These are phyloP conservation scores for Lonicera japonica DNA, from an alignment of 129 eudicot species.

Conservation along the genomic window DNA sequence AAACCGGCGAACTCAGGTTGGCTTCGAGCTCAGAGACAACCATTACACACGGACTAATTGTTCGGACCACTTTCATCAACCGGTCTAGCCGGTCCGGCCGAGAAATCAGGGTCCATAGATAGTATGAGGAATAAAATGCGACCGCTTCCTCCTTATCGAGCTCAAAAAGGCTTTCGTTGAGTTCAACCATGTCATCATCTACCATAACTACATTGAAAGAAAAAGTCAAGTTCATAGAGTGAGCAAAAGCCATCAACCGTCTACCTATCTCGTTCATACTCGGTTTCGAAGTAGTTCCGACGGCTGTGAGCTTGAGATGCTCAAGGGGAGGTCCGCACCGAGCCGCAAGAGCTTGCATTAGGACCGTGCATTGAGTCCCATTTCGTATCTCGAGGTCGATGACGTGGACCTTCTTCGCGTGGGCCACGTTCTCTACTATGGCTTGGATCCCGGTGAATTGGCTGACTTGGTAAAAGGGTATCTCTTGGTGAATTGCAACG, in stretches of 20 bases:
- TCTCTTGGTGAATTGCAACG: slow-evolving; percentile 18
- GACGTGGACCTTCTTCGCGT: slow-evolving; percentile 27
- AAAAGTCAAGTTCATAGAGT: slow-evolving; percentile 28
- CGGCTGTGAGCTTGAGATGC: slow-evolving; percentile 34
- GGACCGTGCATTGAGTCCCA: slow-evolving; percentile 26
- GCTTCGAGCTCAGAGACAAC: slow-evolving; percentile 44
- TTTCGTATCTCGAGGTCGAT: slow-evolving; percentile 31
- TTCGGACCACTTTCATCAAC: slow-evolving; percentile 33
- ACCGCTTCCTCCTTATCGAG: slow-evolving; percentile 33
- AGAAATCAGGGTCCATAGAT: slow-evolving; percentile 20
- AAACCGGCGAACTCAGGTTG: slow-evolving; percentile 31
- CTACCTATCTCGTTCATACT: slow-evolving; percentile 32
- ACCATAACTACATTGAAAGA: slow-evolving; percentile 41
- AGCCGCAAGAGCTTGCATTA: slow-evolving; percentile 40
- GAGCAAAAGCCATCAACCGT: slow-evolving; percentile 29
- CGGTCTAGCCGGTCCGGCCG: slow-evolving; percentile 30
- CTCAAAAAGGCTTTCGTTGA: slow-evolving; percentile 22
- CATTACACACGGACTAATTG: slow-evolving; percentile 33
- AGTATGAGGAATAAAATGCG: slow-evolving; percentile 25
- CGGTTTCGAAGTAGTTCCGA: slow-evolving; percentile 19
- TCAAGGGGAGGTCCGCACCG: slow-evolving; percentile 18
- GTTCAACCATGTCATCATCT: slow-evolving; percentile 23
- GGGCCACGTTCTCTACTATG: slow-evolving; percentile 21
- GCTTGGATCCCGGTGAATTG: slow-evolving; percentile 30
- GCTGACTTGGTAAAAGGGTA: slow-evolving; percentile 37